phyloP scores from a whole-genome alignment of 176 grass and related monocot genomes.

The Hyparrhenia diplandra region DNA sequence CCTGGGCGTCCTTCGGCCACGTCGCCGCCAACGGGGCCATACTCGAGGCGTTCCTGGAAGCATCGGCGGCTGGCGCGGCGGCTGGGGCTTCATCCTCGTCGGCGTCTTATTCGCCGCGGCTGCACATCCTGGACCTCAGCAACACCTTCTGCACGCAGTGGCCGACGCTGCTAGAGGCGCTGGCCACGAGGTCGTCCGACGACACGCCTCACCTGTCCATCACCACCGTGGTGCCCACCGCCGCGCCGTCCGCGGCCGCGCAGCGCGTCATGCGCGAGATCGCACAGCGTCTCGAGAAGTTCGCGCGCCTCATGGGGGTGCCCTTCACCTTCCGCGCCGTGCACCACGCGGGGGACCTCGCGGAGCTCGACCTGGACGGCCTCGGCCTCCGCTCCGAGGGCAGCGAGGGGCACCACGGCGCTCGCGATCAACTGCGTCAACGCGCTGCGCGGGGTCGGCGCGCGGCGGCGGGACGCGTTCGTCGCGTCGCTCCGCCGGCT shows the following conservation, averaged over 20 bases:
- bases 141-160: slow-evolving; percentile 97
- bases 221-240: slow-evolving; percentile 60
- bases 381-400: slow-evolving; percentile 50
- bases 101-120: slow-evolving; percentile 26
- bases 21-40: slow-evolving; percentile 91
- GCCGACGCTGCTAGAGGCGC: slow-evolving; percentile 90
- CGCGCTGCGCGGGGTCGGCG: slow-evolving; percentile 50
- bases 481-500: slow-evolving; percentile 48
- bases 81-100: not conserved
- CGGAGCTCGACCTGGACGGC: slow-evolving; percentile 58
- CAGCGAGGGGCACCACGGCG: slow-evolving; percentile 22
- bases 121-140: slow-evolving; percentile 95
- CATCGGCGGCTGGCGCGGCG: not conserved
- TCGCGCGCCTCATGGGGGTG: slow-evolving; percentile 90
- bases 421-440: slow-evolving; percentile 85
- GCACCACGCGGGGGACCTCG: slow-evolving; percentile 70
- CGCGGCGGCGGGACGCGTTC: slow-evolving; percentile 53
- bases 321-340: slow-evolving; percentile 77
- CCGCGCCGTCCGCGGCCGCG: slow-evolving; percentile 37
- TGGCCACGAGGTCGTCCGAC: slow-evolving; percentile 75
- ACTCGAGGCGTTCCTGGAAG: slow-evolving; percentile 76
- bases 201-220: slow-evolving; percentile 90
- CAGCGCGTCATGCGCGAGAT: slow-evolving; percentile 85
- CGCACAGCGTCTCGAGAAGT: slow-evolving; percentile 87
- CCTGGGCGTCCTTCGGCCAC: slow-evolving; percentile 87